These are phyloP conservation scores for Acanthamoeba sp. DNA, from an alignment of 208 protist species.

Conservation along the genomic window DNA sequence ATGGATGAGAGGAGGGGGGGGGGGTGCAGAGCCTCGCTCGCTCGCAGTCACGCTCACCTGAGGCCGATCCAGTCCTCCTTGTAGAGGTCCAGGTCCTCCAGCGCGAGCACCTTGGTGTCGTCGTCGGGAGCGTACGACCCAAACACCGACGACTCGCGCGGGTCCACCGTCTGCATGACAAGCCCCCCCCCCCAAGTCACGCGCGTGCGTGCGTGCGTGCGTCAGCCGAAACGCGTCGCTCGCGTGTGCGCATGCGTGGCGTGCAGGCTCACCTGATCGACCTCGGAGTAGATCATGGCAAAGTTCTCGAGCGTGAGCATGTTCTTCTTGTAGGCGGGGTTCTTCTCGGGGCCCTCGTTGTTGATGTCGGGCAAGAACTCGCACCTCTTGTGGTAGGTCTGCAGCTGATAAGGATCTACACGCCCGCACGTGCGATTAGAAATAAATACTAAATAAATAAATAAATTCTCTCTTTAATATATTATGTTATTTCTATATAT, in stretches of 20 bases:
- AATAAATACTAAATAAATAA: too few relatives aligned
- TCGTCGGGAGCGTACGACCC: slow-evolving; percentile 37
- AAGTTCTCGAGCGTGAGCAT: slow-evolving; percentile 70
- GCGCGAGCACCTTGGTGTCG: background rate
- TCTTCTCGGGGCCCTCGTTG: slow-evolving; percentile 54
- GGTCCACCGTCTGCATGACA: slow-evolving; percentile 26
- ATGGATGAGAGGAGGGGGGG: too few relatives aligned
- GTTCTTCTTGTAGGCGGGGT: slow-evolving; percentile 54
- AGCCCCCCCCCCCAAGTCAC: background rate
- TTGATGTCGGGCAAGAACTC: slow-evolving; percentile 67
- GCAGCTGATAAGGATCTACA: slow-evolving; percentile 62
- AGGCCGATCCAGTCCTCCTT: slow-evolving; percentile 78
- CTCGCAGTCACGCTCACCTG: background rate
- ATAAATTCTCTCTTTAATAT: too few relatives aligned
- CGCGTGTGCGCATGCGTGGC: background rate
- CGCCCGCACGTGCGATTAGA: too few relatives aligned
- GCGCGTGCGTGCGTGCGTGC: background rate
- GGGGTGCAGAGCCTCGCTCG: background rate
- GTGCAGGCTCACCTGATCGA: slow-evolving; percentile 33
- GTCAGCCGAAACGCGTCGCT: background rate
- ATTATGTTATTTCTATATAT: too few relatives aligned
- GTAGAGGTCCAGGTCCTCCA: slow-evolving; percentile 72
- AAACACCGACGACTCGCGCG: slow-evolving; percentile 21
- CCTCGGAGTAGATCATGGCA: slow-evolving; percentile 53
- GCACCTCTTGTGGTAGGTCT: slow-evolving; percentile 52